Evolutionary conservation across 768 basidiomycete species (phyloP).

Genomic region (Tricholoma terreum): DNA sequence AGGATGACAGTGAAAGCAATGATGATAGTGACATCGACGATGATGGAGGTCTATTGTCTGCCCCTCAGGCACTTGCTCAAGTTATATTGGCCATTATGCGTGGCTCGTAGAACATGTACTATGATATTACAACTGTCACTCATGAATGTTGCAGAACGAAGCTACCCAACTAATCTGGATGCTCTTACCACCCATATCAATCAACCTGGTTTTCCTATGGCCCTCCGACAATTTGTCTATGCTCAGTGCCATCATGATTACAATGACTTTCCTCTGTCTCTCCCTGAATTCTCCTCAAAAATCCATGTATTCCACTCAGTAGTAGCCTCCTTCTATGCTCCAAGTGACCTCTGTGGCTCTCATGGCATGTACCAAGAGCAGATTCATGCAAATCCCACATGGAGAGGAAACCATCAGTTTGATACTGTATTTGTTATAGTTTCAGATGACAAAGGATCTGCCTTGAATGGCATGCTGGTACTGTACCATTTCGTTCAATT

Average conservation of each 20-base stretch:
- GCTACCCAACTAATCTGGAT: background rate
- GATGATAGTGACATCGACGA: background rate
- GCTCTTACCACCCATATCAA: background rate
- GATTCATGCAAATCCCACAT: too few species aligned
- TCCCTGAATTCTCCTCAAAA: too few species aligned
- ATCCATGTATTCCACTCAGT: background rate
- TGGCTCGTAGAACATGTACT: background rate
- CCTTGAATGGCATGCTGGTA: background rate
- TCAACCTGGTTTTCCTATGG: background rate
- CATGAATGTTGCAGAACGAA: background rate
- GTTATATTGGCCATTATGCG: background rate
- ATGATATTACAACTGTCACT: background rate
- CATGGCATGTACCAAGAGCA: too few species aligned
- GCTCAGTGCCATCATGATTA: background rate
- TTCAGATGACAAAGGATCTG: background rate
- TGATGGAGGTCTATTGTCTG: background rate
- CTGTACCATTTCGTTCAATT: too few species aligned
- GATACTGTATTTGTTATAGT: background rate
- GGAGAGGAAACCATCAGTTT: too few species aligned
- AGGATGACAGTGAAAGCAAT: background rate
- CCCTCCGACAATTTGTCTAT: background rate
- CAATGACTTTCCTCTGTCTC: background rate
- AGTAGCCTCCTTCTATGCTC: background rate
- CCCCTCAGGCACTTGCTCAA: background rate
- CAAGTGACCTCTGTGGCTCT: background rate